phyloP scores from a whole-genome alignment of 495 filamentous ascomycete species.

The Trichoderma orchidacearum region DNA sequence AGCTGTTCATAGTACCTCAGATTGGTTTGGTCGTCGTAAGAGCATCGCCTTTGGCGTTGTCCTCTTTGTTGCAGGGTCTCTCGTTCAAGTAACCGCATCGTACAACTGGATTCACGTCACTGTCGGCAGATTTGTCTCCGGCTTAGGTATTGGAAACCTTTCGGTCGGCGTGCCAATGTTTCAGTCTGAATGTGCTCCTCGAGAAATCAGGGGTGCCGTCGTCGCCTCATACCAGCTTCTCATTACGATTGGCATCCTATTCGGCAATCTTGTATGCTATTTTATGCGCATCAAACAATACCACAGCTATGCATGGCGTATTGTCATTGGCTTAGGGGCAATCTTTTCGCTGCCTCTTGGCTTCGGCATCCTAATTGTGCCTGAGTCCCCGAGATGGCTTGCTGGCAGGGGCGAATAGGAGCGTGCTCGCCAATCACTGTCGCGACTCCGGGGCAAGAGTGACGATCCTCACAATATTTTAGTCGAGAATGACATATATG shows the following conservation, averaged over 20 bases:
- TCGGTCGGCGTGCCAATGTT: constrained; percentile 52
- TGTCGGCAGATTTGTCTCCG: constrained; percentile 41
- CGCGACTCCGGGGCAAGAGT: constrained; percentile 49
- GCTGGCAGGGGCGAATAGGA: constrained; percentile 40
- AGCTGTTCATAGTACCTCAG: constrained; percentile 10
- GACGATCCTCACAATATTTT: constrained; percentile 38
- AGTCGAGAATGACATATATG: constrained; percentile 48
- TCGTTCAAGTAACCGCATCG: constrained; percentile 44
- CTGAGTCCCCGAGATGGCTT: constrained; percentile 49
- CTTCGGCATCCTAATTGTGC: constrained; percentile 45
- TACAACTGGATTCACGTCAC: constrained; percentile 32
- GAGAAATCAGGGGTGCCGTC: constrained; percentile 47
- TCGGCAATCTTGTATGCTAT: constrained; percentile 59
- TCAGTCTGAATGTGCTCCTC: constrained; percentile 37
- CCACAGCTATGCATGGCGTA: constrained; percentile 45
- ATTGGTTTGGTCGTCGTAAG: constrained; percentile 23
- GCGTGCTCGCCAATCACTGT: constrained; percentile 46
- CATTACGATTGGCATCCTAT: constrained; percentile 64
- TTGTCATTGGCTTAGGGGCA: constrained; percentile 60
- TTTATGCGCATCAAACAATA: constrained; percentile 27
- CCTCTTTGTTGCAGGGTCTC: constrained; percentile 27
- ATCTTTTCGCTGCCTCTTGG: constrained; percentile 49
- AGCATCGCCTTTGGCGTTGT: constrained; percentile 19
- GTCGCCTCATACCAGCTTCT: constrained; percentile 60
- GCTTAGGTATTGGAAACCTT: constrained; percentile 51